These are phyloP conservation scores for Capronia americana DNA, from an alignment of 2,329 filamentous ascomycete genomes.

Conservation along the genomic window DNA sequence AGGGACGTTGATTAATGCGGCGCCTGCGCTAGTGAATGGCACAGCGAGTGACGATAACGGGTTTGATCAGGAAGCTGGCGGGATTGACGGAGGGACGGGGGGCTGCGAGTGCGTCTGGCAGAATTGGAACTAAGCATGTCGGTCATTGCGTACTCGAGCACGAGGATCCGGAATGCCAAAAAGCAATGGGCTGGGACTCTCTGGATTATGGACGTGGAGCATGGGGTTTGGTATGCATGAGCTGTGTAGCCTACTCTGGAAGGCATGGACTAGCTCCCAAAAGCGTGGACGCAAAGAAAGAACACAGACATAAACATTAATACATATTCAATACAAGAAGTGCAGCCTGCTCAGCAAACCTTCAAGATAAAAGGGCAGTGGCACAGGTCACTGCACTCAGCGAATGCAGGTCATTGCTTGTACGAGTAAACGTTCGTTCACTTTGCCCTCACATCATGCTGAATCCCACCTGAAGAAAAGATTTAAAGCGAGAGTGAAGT, in stretches of 20 bases:
- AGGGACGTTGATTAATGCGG: constrained; percentile 59
- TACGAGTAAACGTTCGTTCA: not conserved
- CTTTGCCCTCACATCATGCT: not conserved
- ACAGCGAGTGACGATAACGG: constrained; percentile 21
- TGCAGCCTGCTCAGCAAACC: not conserved
- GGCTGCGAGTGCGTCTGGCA: constrained; percentile 67
- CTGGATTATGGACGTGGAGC: not conserved
- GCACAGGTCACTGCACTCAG: too few species aligned
- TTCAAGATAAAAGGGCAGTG: not conserved
- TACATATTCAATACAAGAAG: not conserved
- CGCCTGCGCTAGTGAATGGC: constrained; percentile 52
- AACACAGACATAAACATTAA: not conserved
- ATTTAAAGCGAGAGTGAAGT: not conserved
- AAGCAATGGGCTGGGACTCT: not conserved
- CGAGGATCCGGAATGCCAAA: not conserved
- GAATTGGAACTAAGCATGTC: constrained; percentile 51
- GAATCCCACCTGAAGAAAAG: not conserved
- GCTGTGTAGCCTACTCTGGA: not conserved
- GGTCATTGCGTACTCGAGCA: not conserved
- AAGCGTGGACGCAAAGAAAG: not conserved
- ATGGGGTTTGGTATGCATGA: not conserved
- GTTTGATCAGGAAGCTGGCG: constrained; percentile 47
- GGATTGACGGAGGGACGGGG: constrained; percentile 65
- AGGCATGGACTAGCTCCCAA: not conserved
- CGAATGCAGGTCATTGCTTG: not conserved